Base-by-base conservation (phyloP, 768 basidiomycete genomes). In the Suillus alpinus region DNA sequence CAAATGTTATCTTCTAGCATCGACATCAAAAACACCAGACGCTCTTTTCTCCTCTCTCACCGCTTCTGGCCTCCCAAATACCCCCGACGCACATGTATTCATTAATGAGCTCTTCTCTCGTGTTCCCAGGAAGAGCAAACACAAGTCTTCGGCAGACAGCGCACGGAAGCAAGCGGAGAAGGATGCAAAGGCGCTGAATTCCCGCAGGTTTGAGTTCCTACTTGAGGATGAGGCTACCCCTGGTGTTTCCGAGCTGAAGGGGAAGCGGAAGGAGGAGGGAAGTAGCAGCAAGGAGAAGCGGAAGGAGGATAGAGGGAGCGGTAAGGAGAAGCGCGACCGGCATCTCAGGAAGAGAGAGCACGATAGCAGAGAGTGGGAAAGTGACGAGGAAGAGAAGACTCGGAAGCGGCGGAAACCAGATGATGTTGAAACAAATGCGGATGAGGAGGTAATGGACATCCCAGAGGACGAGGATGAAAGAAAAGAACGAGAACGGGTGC, bases 301-400 rank as follows among this genome's bases (percentile, higher is more conserved):
- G 23, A 71, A 67, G 72, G 62, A 61, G 36, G 63, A 53, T 47
- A 63, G 16, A 36, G 65, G 66, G n/a, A 40, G 55, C 62, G 71
- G 73, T 61, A 79, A 77, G 63, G 81, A 81, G 65, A 85, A 85
- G 60, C 83, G 80, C 62, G 88, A 89, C 40, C 81, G 86, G 59
- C 84, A 87, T 62, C 79, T 83, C 41, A 81, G 94, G 65, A 95
- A 95, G 72, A 80, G 94, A 53, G 94, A 95, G 34, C 83, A 86
- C 60, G 90, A 92, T 63, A 84, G 78, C 23, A 88, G 86, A 58
- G 89, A 92, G 61, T 95, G 95, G 94, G 91, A 93, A 72, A 93
- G 91, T 65, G 94, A 94, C 63, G 93, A 92, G 62, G 94, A 95
- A 60, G 92, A 94, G 65, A 78, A 85, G 70, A 77, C 81, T 41